A percentile compares a stretch with the other conserved stretches of the same genome.
phyloP scores from a whole-genome alignment of 2,329 filamentous ascomycete species.

The Colletotrichum zoysiae region DNA sequence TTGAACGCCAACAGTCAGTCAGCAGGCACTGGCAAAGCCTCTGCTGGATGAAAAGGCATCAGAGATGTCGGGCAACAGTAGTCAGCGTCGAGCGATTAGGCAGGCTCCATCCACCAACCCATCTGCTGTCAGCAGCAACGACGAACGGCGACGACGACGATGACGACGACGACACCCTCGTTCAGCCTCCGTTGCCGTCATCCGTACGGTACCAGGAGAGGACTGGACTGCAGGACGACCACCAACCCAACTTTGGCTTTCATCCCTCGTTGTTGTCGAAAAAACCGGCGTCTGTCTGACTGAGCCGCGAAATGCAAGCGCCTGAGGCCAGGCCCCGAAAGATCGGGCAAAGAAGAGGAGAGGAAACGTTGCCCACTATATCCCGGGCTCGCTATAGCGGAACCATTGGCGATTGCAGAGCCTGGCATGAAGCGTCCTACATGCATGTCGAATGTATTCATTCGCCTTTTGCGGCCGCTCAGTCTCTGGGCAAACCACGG shows the following conservation, averaged over 20 bases:
- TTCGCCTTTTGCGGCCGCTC: neutral
- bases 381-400: neutral
- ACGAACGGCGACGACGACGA: neutral
- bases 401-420: no score
- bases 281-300: slow-evolving; percentile 30
- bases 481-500: neutral
- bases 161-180: neutral
- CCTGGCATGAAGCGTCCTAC: slow-evolving; percentile 3
- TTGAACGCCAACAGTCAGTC: slow-evolving; percentile 8
- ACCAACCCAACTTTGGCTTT: slow-evolving; percentile 27
- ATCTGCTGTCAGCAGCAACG: neutral
- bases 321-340: slow-evolving; percentile 20
- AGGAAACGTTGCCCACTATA: neutral
- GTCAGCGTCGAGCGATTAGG: neutral
- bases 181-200: slow-evolving; percentile 12
- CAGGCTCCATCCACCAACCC: neutral
- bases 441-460: neutral
- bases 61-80: neutral
- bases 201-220: slow-evolving; percentile 20
- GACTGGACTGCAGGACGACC: slow-evolving; percentile 13
- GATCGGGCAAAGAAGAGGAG: neutral
- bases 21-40: slow-evolving; percentile 17
- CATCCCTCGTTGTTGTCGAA: slow-evolving; percentile 10
- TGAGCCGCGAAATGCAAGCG: slow-evolving; percentile 9
- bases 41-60: slow-evolving; percentile 10